Percentiles rank a stretch among this genome's conserved stretches.
These are phyloP conservation scores for Boletus bicolor DNA, from an alignment of 768 basidiomycete species.

Conservation along the genomic window DNA sequence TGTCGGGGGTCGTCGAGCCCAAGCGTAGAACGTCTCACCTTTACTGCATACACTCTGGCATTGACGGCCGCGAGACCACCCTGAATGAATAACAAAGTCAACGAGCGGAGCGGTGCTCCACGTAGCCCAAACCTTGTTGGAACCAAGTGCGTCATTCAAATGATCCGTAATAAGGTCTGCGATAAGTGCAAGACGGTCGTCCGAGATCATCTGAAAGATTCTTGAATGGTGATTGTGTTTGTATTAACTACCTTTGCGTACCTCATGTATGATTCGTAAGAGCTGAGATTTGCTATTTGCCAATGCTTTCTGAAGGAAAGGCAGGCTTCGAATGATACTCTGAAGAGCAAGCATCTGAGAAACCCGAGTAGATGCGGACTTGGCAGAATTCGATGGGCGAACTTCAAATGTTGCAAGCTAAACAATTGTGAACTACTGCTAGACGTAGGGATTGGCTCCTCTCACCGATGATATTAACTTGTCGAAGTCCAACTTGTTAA, in stretches of 20 bases:
- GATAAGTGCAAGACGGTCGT: conserved; percentile 66
- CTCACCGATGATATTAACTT: conserved; percentile 72
- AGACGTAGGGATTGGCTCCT: neutral
- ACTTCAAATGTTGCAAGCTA: conserved; percentile 69
- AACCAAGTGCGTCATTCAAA: conserved; percentile 69
- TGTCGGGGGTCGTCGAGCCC: neutral
- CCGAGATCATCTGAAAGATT: conserved; percentile 60
- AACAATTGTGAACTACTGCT: neutral
- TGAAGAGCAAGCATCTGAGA: conserved; percentile 79
- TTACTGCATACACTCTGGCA: conserved; percentile 86
- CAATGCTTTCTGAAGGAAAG: conserved; percentile 61
- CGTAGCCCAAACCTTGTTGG: conserved; percentile 50
- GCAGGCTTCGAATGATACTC: conserved; percentile 64
- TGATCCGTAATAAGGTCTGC: conserved; percentile 54
- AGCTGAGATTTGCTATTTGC: conserved; percentile 55
- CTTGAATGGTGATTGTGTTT: neutral
- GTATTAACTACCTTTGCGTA: conserved; percentile 23
- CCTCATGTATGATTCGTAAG: conserved; percentile 59
- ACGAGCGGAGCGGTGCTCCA: neutral
- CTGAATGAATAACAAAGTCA: conserved; percentile 33
- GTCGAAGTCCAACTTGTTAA: conserved; percentile 86
- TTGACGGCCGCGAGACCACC: conserved; percentile 73
- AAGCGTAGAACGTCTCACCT: conserved; percentile 33
- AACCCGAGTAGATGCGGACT: conserved; percentile 65
- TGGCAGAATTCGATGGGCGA: conserved; percentile 49